Conservation (phyloP, 495 filamentous ascomycete genomes). For the Sporormia fimetaria region DNA sequence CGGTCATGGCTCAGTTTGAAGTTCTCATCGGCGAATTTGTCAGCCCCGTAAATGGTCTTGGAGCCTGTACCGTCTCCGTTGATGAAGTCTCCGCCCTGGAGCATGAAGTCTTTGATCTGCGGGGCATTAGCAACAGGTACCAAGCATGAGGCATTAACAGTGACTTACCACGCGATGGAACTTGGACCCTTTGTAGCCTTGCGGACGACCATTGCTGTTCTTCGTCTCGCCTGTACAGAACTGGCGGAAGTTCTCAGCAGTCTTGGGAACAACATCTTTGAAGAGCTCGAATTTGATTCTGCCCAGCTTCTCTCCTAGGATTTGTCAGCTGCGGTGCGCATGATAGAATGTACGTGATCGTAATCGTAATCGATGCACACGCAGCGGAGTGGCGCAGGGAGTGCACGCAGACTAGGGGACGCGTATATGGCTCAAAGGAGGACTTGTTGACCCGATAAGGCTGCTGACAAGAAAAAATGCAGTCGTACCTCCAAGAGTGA, state of each 20-base stretch:
- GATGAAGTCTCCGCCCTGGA: slow-evolving; percentile 92
- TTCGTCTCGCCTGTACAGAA: slow-evolving; percentile 94
- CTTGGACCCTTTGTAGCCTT: slow-evolving; percentile 83
- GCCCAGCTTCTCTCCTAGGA: slow-evolving; percentile 73
- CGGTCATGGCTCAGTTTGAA: slow-evolving; percentile 68
- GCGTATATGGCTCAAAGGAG: not conserved
- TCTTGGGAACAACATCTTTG: slow-evolving; percentile 68
- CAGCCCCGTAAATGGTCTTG: slow-evolving; percentile 20
- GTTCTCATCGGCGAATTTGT: slow-evolving; percentile 74
- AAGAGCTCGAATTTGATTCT: slow-evolving; percentile 92
- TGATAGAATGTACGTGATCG: too few species aligned
- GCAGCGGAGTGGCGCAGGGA: too few species aligned
- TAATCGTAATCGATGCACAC: too few species aligned
- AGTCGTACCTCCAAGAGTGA: slow-evolving; percentile 75
- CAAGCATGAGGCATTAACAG: not conserved
- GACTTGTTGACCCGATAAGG: not conserved
- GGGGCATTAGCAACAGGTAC: slow-evolving; percentile 1
- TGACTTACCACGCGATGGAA: slow-evolving; percentile 83
- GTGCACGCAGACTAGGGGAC: not conserved
- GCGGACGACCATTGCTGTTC: slow-evolving; percentile 56
- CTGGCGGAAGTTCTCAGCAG: slow-evolving; percentile 93
- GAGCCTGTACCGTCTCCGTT: slow-evolving; percentile 87
- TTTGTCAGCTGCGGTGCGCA: not conserved
- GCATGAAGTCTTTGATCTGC: slow-evolving; percentile 94
- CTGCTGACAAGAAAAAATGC: too few species aligned